These are phyloP conservation scores for Populus davidiana DNA, from an alignment of 345 rosid genomes.

Conservation along the genomic window DNA sequence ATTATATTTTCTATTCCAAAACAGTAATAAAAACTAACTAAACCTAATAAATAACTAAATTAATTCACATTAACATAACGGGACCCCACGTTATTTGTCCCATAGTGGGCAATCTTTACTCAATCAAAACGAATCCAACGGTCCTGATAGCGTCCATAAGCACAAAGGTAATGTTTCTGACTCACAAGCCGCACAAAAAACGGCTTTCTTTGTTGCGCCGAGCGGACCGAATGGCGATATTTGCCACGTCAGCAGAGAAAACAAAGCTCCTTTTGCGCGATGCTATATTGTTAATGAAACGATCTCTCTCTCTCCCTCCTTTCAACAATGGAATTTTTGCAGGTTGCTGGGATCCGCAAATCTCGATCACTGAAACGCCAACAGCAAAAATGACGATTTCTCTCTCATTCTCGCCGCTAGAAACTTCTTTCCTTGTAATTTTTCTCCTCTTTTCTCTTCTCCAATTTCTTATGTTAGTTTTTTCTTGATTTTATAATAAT, in stretches of 20 bases:
- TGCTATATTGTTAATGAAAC: constrained; percentile 11
- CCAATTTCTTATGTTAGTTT: not conserved
- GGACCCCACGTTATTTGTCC: not conserved
- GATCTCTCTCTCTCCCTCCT: not conserved
- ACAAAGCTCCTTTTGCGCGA: constrained; percentile 45
- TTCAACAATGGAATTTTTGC: constrained; percentile 43
- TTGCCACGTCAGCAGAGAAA: constrained; percentile 31
- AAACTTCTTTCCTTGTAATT: constrained; percentile 19
- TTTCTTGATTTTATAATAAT: no score
- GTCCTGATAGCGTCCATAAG: constrained; percentile 3
- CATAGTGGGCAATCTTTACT: not conserved
- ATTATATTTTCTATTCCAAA: no score
- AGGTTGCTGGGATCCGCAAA: constrained; percentile 53
- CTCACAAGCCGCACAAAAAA: constrained; percentile 24
- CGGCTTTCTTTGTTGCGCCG: constrained; percentile 33
- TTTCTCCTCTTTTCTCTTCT: not conserved
- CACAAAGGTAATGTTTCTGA: not conserved
- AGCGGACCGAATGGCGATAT: constrained; percentile 30
- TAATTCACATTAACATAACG: not conserved
- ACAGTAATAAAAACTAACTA: no score
- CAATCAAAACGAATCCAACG: constrained; percentile 16
- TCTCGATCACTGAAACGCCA: constrained; percentile 39
- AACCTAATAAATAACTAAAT: not conserved
- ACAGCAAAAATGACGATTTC: constrained; percentile 16
- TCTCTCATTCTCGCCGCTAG: constrained; percentile 17